These are phyloP conservation scores for Purshia tridentata DNA, from an alignment of 306 rosid genomes.

Conservation along the genomic window DNA sequence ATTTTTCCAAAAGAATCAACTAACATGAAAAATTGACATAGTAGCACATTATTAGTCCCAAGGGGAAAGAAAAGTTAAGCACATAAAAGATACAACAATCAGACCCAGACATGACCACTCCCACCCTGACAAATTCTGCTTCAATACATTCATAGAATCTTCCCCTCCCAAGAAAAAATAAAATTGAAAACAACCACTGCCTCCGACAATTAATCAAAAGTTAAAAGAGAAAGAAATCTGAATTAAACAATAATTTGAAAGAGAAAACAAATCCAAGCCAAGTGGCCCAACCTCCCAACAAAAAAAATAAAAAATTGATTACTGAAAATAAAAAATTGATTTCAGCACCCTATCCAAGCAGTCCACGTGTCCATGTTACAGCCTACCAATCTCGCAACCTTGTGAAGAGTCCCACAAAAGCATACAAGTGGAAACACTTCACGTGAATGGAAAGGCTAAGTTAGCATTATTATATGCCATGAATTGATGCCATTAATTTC, in stretches of 20 bases:
- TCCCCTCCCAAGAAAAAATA: slow-evolving; percentile 20
- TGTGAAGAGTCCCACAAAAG: slow-evolving; percentile 42
- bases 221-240: slow-evolving; percentile 4
- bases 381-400: slow-evolving; percentile 26
- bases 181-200: slow-evolving; percentile 17
- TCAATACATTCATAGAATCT: slow-evolving; percentile 13
- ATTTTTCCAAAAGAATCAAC: slow-evolving; percentile 1
- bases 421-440: slow-evolving; percentile 52
- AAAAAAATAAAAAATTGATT: slow-evolving; percentile 4
- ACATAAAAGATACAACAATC: slow-evolving; percentile 30
- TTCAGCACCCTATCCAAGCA: slow-evolving; percentile 30
- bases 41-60: slow-evolving; percentile 28
- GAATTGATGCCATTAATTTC: no score
- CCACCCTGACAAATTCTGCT: slow-evolving; percentile 11
- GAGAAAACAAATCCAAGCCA: slow-evolving; percentile 19
- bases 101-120: neutral
- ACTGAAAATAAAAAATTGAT: slow-evolving; percentile 9
- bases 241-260: neutral
- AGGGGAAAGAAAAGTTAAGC: slow-evolving; percentile 16
- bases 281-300: slow-evolving; percentile 27
- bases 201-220: neutral
- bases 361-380: slow-evolving; percentile 44
- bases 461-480: slow-evolving; percentile 2
- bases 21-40: neutral
- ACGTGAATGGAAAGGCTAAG: slow-evolving; percentile 43